Evolutionary conservation across 31 red algal species (phyloP).

Genomic region (Endocladia muricata): DNA sequence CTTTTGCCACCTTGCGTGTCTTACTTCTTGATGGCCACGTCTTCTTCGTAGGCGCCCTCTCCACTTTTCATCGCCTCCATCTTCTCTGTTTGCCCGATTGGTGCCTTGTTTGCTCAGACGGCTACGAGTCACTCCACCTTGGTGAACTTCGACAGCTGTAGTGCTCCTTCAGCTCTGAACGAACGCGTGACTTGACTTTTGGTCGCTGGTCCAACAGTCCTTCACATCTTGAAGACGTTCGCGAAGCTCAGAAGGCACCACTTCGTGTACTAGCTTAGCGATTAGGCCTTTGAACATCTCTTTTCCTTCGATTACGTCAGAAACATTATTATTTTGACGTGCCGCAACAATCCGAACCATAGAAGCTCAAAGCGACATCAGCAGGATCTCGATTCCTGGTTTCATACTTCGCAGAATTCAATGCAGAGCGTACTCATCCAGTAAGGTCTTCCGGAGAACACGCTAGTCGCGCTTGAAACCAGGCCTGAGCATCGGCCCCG

Average conservation of each 20-base stretch:
- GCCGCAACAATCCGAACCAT: no score
- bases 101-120: neutral
- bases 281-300: constrained; percentile 25
- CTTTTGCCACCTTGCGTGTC: neutral
- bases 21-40: neutral
- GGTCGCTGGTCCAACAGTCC: constrained; percentile 10
- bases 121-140: constrained; percentile 10
- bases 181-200: constrained; percentile 1
- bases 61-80: neutral
- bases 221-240: neutral
- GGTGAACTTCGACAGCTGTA: constrained; percentile 16
- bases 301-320: constrained; percentile 20
- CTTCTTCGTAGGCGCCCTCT: neutral
- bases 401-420: constrained; percentile 20
- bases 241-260: constrained; percentile 20
- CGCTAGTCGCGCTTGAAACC: constrained; percentile 4
- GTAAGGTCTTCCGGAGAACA: constrained; percentile 13
- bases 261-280: neutral
- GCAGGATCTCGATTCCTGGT: no score
- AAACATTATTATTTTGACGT: constrained; percentile 34
- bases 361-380: no score
- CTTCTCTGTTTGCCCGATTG: neutral
- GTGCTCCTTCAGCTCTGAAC: constrained; percentile 8
- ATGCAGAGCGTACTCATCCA: constrained; percentile 14
- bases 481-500: constrained; percentile 11